Base-by-base conservation (phyloP, 345 rosid species). In the Chamaenerion angustifolium region DNA sequence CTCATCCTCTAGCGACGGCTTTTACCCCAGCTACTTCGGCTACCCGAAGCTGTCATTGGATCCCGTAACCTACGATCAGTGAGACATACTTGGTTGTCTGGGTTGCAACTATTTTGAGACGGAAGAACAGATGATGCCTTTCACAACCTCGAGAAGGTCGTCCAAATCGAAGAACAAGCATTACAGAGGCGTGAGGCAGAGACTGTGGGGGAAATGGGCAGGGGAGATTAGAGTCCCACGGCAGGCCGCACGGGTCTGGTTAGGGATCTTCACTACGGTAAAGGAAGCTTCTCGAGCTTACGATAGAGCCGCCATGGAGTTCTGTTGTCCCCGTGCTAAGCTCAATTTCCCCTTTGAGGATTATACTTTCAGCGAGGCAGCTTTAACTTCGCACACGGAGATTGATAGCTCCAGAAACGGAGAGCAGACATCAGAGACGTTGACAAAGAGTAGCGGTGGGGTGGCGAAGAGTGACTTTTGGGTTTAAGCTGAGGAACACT, bases 171-270 rank as follows among this genome's bases (percentile, higher is more conserved):
- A 12, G 56, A 82, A 72, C 68, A 31, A 31, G 37, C 77, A 72
- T 18, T 90, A 64, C 77, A 76, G 98, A 57, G 98, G 98, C 48
- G 98, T 86, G 54, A 81, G 98, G 61, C 98, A 83, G 62, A 68
- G 95, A 74, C 98, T 95, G 17, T 90, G 94, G 95, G 98, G 98
- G 0, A 89, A 85, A 60, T 89, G 90, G 77, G 95, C 98, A 3
- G 94, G 95, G 11, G 98, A 90, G 82, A 90, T 90, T 40, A 70
- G 98, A 2, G 98, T 86, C 58, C 98, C 98, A 0, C 62, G 71
- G 55, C 67, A 80, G 51, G 88, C 87, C 3, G 64, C 66, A 0
- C 66, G 98, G 44, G 98, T 90, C 2, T 90, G 98, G 98, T 80
- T 90, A 5, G 98, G 98, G 9, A 90, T 95, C 0, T 90, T 90